These are phyloP conservation scores for Juncus inflexus DNA, from an alignment of 176 grass and related monocot species.

Conservation along the genomic window DNA sequence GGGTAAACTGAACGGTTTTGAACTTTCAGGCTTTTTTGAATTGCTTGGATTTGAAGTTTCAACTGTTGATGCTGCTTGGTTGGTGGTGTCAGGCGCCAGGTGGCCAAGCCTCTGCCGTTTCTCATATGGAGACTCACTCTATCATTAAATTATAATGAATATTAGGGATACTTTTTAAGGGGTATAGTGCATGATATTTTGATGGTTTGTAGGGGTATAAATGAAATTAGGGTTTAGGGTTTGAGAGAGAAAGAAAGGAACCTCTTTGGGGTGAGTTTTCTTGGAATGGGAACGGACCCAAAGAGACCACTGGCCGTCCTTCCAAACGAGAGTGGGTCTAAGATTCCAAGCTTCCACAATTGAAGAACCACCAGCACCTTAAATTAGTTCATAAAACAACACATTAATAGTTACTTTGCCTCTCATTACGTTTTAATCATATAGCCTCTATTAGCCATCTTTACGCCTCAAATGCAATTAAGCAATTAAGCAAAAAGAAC, in stretches of 20 bases:
- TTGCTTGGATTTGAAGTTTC: constrained; percentile 28
- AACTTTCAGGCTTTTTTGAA: constrained; percentile 39
- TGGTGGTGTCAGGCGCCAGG: constrained; percentile 22
- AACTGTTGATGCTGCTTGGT: constrained; percentile 24
- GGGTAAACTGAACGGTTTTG: constrained; percentile 44
- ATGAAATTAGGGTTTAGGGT: constrained; percentile 4
- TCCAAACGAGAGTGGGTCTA: constrained; percentile 79
- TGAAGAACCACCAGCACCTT: constrained; percentile 48
- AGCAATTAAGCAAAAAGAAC: constrained; percentile 7
- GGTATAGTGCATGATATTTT: neutral
- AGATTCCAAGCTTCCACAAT: constrained; percentile 61
- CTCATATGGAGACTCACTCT: constrained; percentile 86
- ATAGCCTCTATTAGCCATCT: too few species aligned
- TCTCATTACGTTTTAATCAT: too few species aligned
- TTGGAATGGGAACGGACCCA: constrained; percentile 47
- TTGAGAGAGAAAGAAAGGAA: constrained; percentile 32
- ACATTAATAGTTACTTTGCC: neutral
- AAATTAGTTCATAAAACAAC: constrained; percentile 4
- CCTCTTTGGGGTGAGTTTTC: constrained; percentile 57
- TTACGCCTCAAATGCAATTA: neutral
- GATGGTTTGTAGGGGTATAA: neutral
- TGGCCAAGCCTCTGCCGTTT: constrained; percentile 65
- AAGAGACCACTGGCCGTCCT: constrained; percentile 74
- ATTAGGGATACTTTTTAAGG: neutral
- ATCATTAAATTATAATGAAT: constrained; percentile 2